Conservation (phyloP, 2,329 filamentous ascomycete genomes). For the Ophiostoma quercus region DNA sequence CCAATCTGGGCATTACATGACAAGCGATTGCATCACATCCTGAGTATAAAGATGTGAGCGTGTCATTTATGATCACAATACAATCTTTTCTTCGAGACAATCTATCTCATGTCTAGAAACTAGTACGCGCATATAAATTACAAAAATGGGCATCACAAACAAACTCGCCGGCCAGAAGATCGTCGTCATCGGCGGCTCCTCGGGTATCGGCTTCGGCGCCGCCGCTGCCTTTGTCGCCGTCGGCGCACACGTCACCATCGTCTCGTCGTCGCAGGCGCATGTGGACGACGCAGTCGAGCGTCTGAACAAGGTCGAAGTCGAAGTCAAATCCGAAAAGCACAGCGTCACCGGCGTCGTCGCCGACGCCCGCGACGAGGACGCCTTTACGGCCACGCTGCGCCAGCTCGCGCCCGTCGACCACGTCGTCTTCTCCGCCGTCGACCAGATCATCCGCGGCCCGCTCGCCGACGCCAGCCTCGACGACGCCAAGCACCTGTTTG, state of each 20-base stretch:
- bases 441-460: slow-evolving; percentile 37
- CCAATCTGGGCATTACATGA: neutral
- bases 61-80: neutral
- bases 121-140: neutral
- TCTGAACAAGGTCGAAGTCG: slow-evolving; percentile 26
- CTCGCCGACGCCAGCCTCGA: slow-evolving; percentile 35
- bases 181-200: slow-evolving; percentile 37
- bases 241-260: slow-evolving; percentile 35
- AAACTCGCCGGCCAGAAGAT: slow-evolving; percentile 36
- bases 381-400: slow-evolving; percentile 33
- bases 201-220: slow-evolving; percentile 39
- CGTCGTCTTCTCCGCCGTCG: slow-evolving; percentile 37
- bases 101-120: too few relatives aligned
- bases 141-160: slow-evolving; percentile 29
- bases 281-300: slow-evolving; percentile 34
- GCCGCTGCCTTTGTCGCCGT: slow-evolving; percentile 36
- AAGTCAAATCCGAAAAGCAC: slow-evolving; percentile 14
- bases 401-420: slow-evolving; percentile 37
- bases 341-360: slow-evolving; percentile 31
- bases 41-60: neutral
- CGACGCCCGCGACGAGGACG: slow-evolving; percentile 35
- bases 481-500: slow-evolving; percentile 35
- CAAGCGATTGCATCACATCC: neutral
- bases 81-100: neutral
- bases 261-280: slow-evolving; percentile 35